These are phyloP conservation scores for Auricularia heimuer DNA, from an alignment of 768 basidiomycete genomes.

Conservation along the genomic window DNA sequence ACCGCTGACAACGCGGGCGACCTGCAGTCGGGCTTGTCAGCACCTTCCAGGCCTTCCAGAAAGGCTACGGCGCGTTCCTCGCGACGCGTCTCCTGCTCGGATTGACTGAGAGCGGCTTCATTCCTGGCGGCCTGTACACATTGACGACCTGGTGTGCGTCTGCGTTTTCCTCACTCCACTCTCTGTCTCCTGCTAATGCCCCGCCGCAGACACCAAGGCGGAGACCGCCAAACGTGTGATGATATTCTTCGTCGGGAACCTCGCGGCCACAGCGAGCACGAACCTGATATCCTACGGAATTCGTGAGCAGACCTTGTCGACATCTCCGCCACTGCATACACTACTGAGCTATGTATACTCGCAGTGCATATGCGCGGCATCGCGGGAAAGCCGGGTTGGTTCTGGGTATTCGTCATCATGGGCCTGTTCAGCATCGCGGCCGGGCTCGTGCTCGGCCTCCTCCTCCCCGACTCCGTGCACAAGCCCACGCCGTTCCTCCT, in stretches of 20 bases:
- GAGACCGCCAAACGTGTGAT: background rate
- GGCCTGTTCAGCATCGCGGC: background rate
- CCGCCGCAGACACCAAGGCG: background rate
- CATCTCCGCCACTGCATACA: background rate
- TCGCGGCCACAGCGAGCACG: background rate
- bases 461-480: constrained; percentile 1
- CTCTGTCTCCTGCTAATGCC: background rate
- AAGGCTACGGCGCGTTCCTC: background rate
- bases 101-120: background rate
- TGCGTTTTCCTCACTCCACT: background rate
- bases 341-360: background rate
- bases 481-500: background rate
- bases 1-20: background rate
- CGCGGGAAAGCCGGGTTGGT: background rate
- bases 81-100: background rate
- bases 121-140: background rate
- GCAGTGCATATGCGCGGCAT: background rate
- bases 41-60: constrained; percentile 1
- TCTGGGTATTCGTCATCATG: background rate
- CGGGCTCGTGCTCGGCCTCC: background rate
- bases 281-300: background rate
- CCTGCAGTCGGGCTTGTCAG: background rate
- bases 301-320: background rate
- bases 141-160: background rate
- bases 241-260: background rate